These are phyloP conservation scores for Reutealis trisperma DNA, from an alignment of 345 rosid genomes.

Conservation along the genomic window DNA sequence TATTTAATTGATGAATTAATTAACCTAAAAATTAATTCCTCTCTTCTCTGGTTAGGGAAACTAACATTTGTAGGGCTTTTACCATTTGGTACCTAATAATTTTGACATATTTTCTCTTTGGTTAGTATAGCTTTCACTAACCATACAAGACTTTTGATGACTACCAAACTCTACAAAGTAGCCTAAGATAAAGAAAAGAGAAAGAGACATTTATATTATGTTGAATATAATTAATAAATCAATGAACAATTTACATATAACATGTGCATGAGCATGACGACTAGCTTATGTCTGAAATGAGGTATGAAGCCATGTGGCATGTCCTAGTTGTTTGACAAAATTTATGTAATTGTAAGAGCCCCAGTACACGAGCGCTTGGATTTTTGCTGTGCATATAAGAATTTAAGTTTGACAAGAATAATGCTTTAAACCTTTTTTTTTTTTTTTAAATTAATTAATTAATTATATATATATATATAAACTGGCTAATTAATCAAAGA, in stretches of 20 bases:
- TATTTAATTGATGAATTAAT: conserved; percentile 9
- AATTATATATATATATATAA: too few relatives aligned
- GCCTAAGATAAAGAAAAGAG: conserved; percentile 15
- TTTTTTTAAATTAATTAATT: too few relatives aligned
- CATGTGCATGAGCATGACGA: conserved; percentile 52
- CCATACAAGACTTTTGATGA: conserved; percentile 44
- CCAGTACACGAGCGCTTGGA: conserved; percentile 15
- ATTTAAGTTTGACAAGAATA: conserved; percentile 22
- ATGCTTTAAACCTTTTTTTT: too few relatives aligned
- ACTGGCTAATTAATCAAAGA: too few relatives aligned
- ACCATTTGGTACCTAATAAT: conserved; percentile 43
- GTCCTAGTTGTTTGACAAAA: not conserved
- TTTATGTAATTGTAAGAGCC: not conserved
- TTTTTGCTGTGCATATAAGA: conserved; percentile 15
- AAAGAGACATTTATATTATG: too few relatives aligned
- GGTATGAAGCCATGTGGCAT: conserved; percentile 1
- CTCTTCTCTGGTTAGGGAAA: conserved; percentile 48
- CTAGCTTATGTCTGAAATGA: conserved; percentile 16
- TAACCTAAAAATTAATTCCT: not conserved
- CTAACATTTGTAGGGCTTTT: conserved; percentile 35
- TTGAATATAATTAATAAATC: too few relatives aligned
- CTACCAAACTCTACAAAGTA: conserved; percentile 29
- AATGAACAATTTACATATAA: not conserved
- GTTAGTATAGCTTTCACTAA: conserved; percentile 38
- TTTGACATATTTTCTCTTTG: conserved; percentile 31